Evolutionary conservation across 2,329 filamentous ascomycete genomes (phyloP).

Genomic region (Cyphellophora europaea): DNA sequence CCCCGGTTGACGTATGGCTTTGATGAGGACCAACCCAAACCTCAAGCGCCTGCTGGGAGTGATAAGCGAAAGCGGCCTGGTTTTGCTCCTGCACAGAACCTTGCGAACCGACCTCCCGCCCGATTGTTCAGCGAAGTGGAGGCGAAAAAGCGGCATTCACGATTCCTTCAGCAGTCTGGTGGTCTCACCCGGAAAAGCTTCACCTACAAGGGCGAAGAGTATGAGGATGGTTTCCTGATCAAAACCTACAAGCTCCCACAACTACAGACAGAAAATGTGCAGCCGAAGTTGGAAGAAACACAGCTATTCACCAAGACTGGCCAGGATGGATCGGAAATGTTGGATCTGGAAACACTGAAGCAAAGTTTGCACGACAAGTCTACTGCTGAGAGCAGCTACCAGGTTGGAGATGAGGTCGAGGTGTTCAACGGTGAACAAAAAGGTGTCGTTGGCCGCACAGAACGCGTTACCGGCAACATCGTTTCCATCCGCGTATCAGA

Average conservation of each 20-base stretch:
- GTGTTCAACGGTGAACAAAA: slow-evolving; percentile 93
- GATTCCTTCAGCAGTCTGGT: slow-evolving; percentile 42
- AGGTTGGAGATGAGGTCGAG: slow-evolving; percentile 92
- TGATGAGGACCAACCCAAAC: slow-evolving; percentile 55
- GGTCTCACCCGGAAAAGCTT: slow-evolving; percentile 58
- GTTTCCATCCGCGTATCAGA: slow-evolving; percentile 79
- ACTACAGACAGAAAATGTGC: slow-evolving; percentile 79
- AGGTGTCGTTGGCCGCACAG: slow-evolving; percentile 76
- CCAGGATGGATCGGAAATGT: slow-evolving; percentile 86
- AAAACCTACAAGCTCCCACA: slow-evolving; percentile 89
- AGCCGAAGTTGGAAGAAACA: slow-evolving; percentile 87
- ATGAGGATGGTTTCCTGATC: slow-evolving; percentile 84
- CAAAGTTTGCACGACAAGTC: slow-evolving; percentile 73
- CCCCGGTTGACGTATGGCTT: slow-evolving; percentile 86
- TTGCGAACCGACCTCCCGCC: slow-evolving; percentile 68
- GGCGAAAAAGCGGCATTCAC: slow-evolving; percentile 76
- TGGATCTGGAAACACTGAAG: slow-evolving; percentile 84
- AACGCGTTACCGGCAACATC: slow-evolving; percentile 82
- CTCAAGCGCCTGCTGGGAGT: slow-evolving; percentile 34
- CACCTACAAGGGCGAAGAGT: slow-evolving; percentile 80
- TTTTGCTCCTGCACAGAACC: slow-evolving; percentile 34
- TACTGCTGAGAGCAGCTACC: slow-evolving; percentile 71
- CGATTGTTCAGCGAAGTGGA: slow-evolving; percentile 88
- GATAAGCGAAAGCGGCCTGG: slow-evolving; percentile 70
- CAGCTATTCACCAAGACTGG: slow-evolving; percentile 84